phyloP scores from a whole-genome alignment of 352 stramenopile genomes.

The Phytophthora fragariae region DNA sequence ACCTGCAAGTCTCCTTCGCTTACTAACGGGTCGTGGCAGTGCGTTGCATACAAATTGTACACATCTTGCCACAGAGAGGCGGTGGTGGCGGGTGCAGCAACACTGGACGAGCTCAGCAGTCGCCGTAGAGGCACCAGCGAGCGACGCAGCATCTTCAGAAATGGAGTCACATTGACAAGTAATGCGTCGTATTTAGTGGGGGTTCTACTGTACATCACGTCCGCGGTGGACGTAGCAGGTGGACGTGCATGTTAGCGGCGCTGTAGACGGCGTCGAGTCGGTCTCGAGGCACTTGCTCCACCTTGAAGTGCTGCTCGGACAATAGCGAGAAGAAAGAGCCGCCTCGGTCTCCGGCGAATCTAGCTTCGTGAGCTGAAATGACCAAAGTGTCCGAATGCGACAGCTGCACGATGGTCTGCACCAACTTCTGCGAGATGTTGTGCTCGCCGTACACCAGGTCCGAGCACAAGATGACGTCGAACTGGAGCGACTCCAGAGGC shows the following conservation, averaged over 20 bases:
- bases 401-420: conserved; percentile 50
- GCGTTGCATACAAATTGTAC: conserved; percentile 65
- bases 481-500: conserved; percentile 20
- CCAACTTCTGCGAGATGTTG: conserved; percentile 50
- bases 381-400: conserved; percentile 47
- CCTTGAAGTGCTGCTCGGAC: conserved; percentile 34
- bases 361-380: conserved; percentile 60
- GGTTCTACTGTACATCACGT: background rate
- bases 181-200: background rate
- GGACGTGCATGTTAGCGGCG: conserved; percentile 51
- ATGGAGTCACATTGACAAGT: background rate
- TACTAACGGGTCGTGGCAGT: conserved; percentile 65
- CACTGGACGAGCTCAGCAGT: conserved; percentile 27
- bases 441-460: conserved; percentile 65
- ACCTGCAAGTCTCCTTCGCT: conserved; percentile 69
- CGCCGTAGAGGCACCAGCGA: conserved; percentile 13
- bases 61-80: conserved; percentile 39
- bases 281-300: conserved; percentile 43
- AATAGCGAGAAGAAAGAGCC: conserved; percentile 56
- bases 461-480: conserved; percentile 67
- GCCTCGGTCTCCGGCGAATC: conserved; percentile 62
- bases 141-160: conserved; percentile 30
- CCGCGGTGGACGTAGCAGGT: conserved; percentile 46
- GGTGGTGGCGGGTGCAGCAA: background rate
- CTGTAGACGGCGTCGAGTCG: conserved; percentile 52